phyloP scores from a whole-genome alignment of 106 monocot species.

The Ottelia alismoides region DNA sequence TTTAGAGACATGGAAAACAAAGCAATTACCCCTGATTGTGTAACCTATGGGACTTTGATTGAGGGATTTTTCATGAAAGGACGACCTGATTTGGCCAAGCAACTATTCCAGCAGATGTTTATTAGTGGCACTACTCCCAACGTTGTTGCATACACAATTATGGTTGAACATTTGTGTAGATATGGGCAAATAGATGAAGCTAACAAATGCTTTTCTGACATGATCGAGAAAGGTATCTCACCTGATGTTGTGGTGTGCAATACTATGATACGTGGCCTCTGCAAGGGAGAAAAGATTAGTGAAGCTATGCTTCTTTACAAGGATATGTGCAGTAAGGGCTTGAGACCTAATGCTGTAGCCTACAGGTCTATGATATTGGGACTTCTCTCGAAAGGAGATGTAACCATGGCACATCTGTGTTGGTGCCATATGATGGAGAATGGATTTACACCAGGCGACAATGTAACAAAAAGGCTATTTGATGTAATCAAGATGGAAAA shows the following conservation, averaged over 20 bases:
- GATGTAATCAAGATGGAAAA: conserved; percentile 30
- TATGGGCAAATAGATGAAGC: conserved; percentile 34
- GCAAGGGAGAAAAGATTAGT: conserved; percentile 29
- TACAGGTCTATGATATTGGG: conserved; percentile 59
- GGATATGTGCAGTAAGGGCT: conserved; percentile 58
- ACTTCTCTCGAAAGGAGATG: conserved; percentile 45
- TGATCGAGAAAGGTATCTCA: conserved; percentile 45
- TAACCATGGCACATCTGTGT: conserved; percentile 32
- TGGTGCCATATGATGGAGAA: conserved; percentile 94
- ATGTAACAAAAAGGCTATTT: conserved; percentile 43
- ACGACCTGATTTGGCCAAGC: conserved; percentile 45
- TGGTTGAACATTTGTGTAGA: conserved; percentile 69
- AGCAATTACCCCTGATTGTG: conserved; percentile 55
- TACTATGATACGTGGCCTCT: conserved; percentile 65
- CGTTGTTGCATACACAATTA: conserved; percentile 57
- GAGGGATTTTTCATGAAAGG: conserved; percentile 68
- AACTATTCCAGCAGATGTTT: conserved; percentile 73
- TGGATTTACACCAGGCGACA: conserved; percentile 50
- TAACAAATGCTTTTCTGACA: conserved; percentile 33
- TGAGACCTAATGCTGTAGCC: conserved; percentile 51
- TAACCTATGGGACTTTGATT: conserved; percentile 69
- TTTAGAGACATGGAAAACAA: conserved; percentile 55
- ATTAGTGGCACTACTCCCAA: conserved; percentile 32
- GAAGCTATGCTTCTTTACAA: conserved; percentile 66
- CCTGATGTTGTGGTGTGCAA: conserved; percentile 64